Percentiles rank a stretch among this genome's conserved stretches.
Evolutionary conservation across 225 moss, liverwort and hornwort genomes (phyloP).

Genomic region (Polytrichum formosum): DNA sequence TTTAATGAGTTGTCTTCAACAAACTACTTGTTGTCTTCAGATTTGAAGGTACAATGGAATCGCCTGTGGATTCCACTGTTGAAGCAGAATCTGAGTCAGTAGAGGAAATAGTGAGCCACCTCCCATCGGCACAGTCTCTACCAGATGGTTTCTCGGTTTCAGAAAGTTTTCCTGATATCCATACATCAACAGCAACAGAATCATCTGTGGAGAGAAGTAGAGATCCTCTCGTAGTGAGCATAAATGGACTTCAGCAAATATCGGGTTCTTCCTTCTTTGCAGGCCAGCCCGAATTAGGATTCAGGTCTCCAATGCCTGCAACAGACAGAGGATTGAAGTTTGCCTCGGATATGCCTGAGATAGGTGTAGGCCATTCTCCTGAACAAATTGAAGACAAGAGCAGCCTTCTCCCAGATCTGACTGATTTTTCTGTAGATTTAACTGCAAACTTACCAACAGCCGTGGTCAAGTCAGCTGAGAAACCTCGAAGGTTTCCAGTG

Average conservation of each 20-base stretch:
- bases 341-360: slow-evolving; percentile 29
- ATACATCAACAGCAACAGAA: slow-evolving; percentile 23
- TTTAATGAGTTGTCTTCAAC: too few species aligned
- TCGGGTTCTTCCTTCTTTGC: slow-evolving; percentile 26
- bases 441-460: slow-evolving; percentile 24
- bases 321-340: slow-evolving; percentile 17
- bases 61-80: slow-evolving; percentile 19
- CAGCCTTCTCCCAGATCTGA: slow-evolving; percentile 24
- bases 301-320: slow-evolving; percentile 17
- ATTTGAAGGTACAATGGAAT: slow-evolving; percentile 36
- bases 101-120: slow-evolving; percentile 56
- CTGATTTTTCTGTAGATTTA: slow-evolving; percentile 38
- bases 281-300: slow-evolving; percentile 30
- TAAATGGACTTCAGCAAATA: slow-evolving; percentile 32
- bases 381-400: slow-evolving; percentile 22
- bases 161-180: slow-evolving; percentile 50
- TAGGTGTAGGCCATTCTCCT: slow-evolving; percentile 23
- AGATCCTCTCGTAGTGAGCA: slow-evolving; percentile 40
- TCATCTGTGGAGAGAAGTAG: slow-evolving; percentile 26
- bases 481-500: slow-evolving; percentile 81
- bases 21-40: neutral
- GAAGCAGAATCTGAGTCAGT: slow-evolving; percentile 31
- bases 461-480: slow-evolving; percentile 53
- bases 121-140: slow-evolving; percentile 46
- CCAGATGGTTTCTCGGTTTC: slow-evolving; percentile 63